phyloP scores from a whole-genome alignment of 441 rosid genomes.

The Corymbia calophylla region DNA sequence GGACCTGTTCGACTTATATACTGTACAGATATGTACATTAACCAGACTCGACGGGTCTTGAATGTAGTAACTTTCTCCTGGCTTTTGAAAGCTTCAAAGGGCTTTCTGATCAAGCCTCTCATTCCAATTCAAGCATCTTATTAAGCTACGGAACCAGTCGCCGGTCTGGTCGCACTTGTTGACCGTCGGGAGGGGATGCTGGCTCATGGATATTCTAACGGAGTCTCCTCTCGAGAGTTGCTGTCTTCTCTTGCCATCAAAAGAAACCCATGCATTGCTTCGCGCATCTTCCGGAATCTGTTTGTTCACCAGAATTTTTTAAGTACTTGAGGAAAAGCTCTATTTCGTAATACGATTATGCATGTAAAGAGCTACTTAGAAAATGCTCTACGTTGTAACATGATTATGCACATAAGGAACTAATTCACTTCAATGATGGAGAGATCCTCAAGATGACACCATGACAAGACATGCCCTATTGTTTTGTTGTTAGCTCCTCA shows the following conservation, averaged over 20 bases:
- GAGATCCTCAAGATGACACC: not conserved
- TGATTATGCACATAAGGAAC: not conserved
- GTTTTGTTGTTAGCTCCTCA: not conserved
- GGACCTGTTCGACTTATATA: conserved; percentile 14
- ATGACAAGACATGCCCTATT: not conserved
- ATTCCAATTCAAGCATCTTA: conserved; percentile 96
- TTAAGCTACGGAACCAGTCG: conserved; percentile 92
- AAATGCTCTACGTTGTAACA: not conserved
- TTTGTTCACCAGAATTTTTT: not conserved
- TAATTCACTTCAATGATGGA: not conserved
- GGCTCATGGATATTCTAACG: conserved; percentile 80
- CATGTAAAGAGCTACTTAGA: not conserved
- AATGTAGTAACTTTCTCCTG: conserved; percentile 1
- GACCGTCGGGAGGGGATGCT: conserved; percentile 91
- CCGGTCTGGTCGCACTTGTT: conserved; percentile 94
- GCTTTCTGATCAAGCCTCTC: conserved; percentile 94
- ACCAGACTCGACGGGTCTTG: conserved; percentile 4
- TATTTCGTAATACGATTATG: not conserved
- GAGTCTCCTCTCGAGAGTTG: conserved; percentile 97
- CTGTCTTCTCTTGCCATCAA: conserved; percentile 96
- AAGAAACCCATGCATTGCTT: conserved; percentile 97
- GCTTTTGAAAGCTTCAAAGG: conserved; percentile 28
- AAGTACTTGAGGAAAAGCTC: not conserved
- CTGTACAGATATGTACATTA: conserved; percentile 46
- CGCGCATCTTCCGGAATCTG: conserved; percentile 94